A percentile compares a stretch with the other conserved stretches of the same genome.
These are phyloP conservation scores for Trichoderma sp. DNA, from an alignment of 2,329 filamentous ascomycete species.

Conservation along the genomic window DNA sequence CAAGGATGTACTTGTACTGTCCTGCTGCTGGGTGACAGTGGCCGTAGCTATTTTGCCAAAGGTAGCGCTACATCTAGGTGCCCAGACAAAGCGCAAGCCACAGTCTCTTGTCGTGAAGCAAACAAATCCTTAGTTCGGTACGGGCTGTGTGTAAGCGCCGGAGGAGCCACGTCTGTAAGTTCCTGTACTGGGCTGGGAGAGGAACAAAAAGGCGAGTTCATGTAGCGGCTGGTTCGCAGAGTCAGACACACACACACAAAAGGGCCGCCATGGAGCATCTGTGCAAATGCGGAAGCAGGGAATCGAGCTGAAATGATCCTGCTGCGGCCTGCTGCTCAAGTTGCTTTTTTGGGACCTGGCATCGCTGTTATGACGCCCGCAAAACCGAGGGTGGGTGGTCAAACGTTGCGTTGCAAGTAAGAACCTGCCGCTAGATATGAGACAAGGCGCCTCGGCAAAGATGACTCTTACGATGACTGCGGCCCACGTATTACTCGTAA, in stretches of 20 bases:
- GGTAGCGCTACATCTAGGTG: background rate
- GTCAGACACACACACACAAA: too few relatives aligned
- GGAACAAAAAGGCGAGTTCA: background rate
- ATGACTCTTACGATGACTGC: conserved; percentile 23
- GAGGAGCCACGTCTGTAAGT: background rate
- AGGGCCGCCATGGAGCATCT: background rate
- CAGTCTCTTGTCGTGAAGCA: background rate
- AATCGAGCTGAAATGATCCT: background rate
- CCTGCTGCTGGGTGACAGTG: background rate
- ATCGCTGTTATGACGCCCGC: background rate
- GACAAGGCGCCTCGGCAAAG: conserved; percentile 17
- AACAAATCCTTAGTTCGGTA: background rate
- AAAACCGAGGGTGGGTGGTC: background rate
- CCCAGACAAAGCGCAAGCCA: background rate
- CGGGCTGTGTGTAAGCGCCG: background rate
- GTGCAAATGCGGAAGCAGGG: background rate
- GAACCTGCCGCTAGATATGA: background rate
- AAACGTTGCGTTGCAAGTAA: background rate
- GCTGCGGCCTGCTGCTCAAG: background rate
- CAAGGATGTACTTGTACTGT: background rate
- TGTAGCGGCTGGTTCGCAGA: background rate
- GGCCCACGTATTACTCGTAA: background rate
- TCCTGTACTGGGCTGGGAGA: background rate
- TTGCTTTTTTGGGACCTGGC: background rate
- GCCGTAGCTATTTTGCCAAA: background rate